Base-by-base conservation (phyloP, 2,329 filamentous ascomycete genomes). In the Xylaria multiplex region DNA sequence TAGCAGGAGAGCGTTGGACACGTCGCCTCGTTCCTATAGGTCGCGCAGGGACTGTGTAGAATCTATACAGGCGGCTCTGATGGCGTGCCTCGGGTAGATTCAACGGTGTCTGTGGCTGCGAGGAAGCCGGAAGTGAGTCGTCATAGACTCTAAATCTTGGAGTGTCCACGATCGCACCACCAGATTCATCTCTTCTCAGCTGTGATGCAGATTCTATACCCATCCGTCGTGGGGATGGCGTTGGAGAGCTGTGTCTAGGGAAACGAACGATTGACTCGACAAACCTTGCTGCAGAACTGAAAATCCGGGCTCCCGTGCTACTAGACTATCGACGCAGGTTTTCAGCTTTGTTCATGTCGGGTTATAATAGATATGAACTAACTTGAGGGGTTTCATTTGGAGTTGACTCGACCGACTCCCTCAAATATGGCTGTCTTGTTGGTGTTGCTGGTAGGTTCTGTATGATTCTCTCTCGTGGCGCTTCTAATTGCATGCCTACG, bases 31-130 rank as follows among this genome's bases (percentile, higher is more conserved):
- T 68, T 30, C 55, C 37, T 3, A 58, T 32, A 49, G 72, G 70
- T 32, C 62, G 61, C 32, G 69, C 70, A 14, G 83, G 82, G 11
- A 79, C 82, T 13, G 83, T 85, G 69, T 81, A 82, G 14, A 81
- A 75, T 11, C 79, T 80, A 14, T 76, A 74, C 40, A 82, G 75
- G 37, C 79, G 80, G 60, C 82, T 83, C 57, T 76, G 80, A 67
- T 84, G 83, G 11, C 82, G 80, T 54, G 81, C 77, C 72, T 84
- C 83, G 1, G 83, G 82, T n/a, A 85, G 71, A 61, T 84, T 79
- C 50, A 77, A 77, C 24, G 84, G 83, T 11, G 84, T 85, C 70
- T 83, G 83, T n/a, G 84, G 83, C 67, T 85, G 84, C 9, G 73
- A 75, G 5, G 76, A 76, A 24, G 81, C 77, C 7, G 83, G 79